phyloP scores from a whole-genome alignment of 768 basidiomycete species.

The Suillus americanus region DNA sequence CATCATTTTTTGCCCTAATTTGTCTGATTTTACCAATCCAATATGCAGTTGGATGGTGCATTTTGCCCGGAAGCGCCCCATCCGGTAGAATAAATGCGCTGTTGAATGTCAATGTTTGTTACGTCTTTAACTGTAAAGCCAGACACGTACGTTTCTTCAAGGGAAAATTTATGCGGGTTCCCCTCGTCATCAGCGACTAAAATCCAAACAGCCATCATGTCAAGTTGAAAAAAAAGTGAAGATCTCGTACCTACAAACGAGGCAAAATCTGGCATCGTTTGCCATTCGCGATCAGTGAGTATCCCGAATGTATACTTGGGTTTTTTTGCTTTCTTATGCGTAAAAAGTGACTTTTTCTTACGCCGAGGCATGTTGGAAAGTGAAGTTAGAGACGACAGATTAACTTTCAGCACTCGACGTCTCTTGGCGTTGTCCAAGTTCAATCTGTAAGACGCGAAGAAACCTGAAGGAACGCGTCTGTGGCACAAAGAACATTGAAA shows the following conservation, averaged over 20 bases:
- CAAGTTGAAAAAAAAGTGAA: not conserved
- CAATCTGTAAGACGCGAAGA: slow-evolving; percentile 7
- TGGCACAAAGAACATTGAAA: slow-evolving; percentile 16
- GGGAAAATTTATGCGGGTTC: slow-evolving; percentile 23
- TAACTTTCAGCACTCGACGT: not conserved
- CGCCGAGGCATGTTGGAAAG: slow-evolving; percentile 24
- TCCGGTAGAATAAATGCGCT: slow-evolving; percentile 47
- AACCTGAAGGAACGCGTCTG: slow-evolving; percentile 20
- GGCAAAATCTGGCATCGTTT: slow-evolving; percentile 9
- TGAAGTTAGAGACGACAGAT: not conserved
- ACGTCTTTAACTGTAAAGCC: not conserved
- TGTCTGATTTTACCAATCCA: slow-evolving; percentile 54
- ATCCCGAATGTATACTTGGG: not conserved
- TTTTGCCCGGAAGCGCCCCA: slow-evolving; percentile 22
- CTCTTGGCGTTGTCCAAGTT: not conserved
- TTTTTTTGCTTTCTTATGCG: slow-evolving; percentile 15
- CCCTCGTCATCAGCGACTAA: slow-evolving; percentile 18
- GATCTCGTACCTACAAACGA: slow-evolving; percentile 20
- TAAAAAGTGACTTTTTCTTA: slow-evolving; percentile 17
- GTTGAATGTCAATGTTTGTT: not conserved
- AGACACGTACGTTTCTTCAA: slow-evolving; percentile 36
- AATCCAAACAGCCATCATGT: not conserved
- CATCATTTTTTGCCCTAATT: slow-evolving; percentile 36
- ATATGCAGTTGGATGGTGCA: slow-evolving; percentile 36
- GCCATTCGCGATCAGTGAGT: slow-evolving; percentile 16